These are phyloP conservation scores for Colletotrichum chlorophyti DNA, from an alignment of 2,329 filamentous ascomycete species.

Conservation along the genomic window DNA sequence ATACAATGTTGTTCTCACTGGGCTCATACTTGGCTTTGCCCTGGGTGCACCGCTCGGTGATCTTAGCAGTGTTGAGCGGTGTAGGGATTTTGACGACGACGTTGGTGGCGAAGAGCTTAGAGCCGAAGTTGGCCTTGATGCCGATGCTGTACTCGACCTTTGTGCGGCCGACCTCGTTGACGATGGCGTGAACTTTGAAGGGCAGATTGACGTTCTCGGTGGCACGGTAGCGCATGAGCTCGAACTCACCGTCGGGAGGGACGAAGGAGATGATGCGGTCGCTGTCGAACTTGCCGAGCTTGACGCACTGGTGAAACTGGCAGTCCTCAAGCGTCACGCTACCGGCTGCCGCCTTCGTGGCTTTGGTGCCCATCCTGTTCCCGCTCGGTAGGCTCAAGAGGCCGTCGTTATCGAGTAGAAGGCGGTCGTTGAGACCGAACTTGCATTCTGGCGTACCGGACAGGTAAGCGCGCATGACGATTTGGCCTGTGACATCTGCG, in stretches of 20 bases:
- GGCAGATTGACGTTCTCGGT: slow-evolving; percentile 98
- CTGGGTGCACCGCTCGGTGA: slow-evolving; percentile 90
- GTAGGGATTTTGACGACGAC: slow-evolving; percentile 94
- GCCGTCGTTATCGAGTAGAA: slow-evolving; percentile 83
- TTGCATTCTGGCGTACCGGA: slow-evolving; percentile 98
- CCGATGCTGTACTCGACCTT: slow-evolving; percentile 99
- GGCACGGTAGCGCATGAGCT: slow-evolving; percentile 97
- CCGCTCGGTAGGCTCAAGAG: slow-evolving; percentile 72
- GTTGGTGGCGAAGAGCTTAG: slow-evolving; percentile 96
- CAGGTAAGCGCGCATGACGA: slow-evolving; percentile 98
- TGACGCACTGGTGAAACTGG: slow-evolving; percentile 98
- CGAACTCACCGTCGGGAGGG: slow-evolving; percentile 96
- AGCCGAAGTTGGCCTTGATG: slow-evolving; percentile 94
- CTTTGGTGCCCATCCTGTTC: slow-evolving; percentile 82
- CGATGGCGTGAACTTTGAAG: slow-evolving; percentile 98
- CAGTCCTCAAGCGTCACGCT: slow-evolving; percentile 97
- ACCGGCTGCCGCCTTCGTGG: slow-evolving; percentile 92
- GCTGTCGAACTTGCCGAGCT: slow-evolving; percentile 94
- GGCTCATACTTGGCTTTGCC: slow-evolving; percentile 99
- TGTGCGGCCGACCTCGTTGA: slow-evolving; percentile 94
- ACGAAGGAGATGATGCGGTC: slow-evolving; percentile 98
- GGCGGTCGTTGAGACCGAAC: slow-evolving; percentile 94
- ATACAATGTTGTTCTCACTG: slow-evolving; percentile 96
- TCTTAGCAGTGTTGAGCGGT: slow-evolving; percentile 93
- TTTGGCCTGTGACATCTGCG: slow-evolving; percentile 95